Base-by-base conservation (phyloP, 2,329 filamentous ascomycete genomes). In the Paraphaeosphaeria minitans region DNA sequence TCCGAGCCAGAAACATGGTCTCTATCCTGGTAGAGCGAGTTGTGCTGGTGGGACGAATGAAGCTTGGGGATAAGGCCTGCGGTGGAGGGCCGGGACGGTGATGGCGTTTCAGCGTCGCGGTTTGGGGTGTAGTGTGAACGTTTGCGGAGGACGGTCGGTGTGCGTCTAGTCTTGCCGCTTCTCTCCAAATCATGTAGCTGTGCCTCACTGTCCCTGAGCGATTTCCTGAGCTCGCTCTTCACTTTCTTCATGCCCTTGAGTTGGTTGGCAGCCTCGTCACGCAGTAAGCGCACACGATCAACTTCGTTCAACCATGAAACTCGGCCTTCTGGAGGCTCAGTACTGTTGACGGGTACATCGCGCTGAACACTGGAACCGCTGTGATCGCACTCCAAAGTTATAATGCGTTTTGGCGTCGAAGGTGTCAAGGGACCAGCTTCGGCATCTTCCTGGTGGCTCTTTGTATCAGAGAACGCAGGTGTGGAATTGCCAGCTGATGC, bases 301-400 rank as follows among this genome's bases (percentile, higher is more conserved):
- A 77, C 65, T 47, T 77, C 73, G 21, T 59, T 65, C 0, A 70
- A 67, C 75, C 75, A 77, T 0, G 65, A 55, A 1, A 69, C 68
- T 3, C 70, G 63, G n/a, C 60, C 60, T 9, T 69, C 66, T 12
- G 46, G 16, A 45, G 39, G 29, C 29, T 35, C 51, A 14, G 39
- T 45, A 29, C 39, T 45, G 29, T 67, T 74, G 6, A 65, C 56
- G 14, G 69, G 67, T n/a, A 67, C 59, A 9, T 65, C 60, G 3
- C 57, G 33, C 2, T 58, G 55, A 13, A 58, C 29, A 41, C 64
- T 66, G 2, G 41, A 49, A 19, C 59, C 56, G 31, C 61, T 66
- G 4, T 54, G 51, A 21, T 58, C 52, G 39, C 60, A 66, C 16
- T 51, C 55, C 2, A 61, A 55, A 22, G 62, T 63, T 5, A 61